Evolutionary conservation across 306 rosid species (phyloP).

Genomic region (Canavalia gladiata): DNA sequence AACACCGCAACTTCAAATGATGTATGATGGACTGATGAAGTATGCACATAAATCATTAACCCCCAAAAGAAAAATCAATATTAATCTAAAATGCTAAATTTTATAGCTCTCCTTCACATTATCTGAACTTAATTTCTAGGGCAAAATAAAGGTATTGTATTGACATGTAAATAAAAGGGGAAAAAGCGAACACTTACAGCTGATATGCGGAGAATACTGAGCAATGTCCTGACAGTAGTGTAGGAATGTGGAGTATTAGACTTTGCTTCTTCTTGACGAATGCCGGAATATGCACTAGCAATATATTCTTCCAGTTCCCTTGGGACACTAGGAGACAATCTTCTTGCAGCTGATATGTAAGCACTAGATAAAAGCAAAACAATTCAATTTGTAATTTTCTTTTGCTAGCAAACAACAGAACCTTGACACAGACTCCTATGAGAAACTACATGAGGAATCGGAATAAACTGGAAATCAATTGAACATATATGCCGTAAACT

Average conservation of each 20-base stretch:
- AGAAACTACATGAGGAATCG: conserved; percentile 33
- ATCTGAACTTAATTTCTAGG: neutral
- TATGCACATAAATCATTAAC: conserved; percentile 1
- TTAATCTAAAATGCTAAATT: conserved; percentile 11
- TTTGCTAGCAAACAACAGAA: conserved; percentile 23
- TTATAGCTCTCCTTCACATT: conserved; percentile 17
- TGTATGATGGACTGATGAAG: conserved; percentile 2
- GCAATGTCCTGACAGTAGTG: conserved; percentile 95
- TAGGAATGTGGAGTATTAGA: conserved; percentile 92
- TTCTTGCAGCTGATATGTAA: conserved; percentile 95
- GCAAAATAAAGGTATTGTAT: neutral
- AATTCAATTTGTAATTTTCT: conserved; percentile 30
- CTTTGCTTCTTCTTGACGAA: conserved; percentile 96
- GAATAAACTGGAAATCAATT: conserved; percentile 30
- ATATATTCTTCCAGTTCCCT: conserved; percentile 90
- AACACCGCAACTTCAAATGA: neutral
- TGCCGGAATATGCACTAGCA: conserved; percentile 89
- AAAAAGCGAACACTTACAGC: conserved; percentile 65
- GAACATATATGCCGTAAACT: conserved; percentile 17
- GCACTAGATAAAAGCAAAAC: conserved; percentile 61
- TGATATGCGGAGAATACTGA: conserved; percentile 96
- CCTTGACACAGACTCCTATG: conserved; percentile 15
- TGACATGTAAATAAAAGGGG: conserved; percentile 2
- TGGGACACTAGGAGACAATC: conserved; percentile 86
- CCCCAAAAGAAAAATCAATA: conserved; percentile 25